A percentile compares a stretch with the other conserved stretches of the same genome.
Conservation (phyloP, 495 filamentous ascomycete species). For the Aspergillus haitiensis region DNA sequence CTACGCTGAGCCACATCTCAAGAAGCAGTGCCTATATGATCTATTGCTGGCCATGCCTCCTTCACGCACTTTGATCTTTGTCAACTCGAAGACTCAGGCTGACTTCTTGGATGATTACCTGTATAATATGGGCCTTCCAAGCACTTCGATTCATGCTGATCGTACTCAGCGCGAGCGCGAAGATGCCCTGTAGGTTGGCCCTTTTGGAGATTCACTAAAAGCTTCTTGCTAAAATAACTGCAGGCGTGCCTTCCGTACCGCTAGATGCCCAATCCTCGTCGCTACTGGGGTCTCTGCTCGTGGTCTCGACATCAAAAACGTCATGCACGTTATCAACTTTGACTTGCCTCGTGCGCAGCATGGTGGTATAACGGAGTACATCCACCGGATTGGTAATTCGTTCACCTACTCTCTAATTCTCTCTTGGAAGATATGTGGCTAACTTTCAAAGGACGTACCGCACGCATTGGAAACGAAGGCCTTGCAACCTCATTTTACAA, state of each 20-base stretch:
- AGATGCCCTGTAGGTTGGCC: slow-evolving; percentile 72
- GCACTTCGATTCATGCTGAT: slow-evolving; percentile 81
- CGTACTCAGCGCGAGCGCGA: slow-evolving; percentile 92
- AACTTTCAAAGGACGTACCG: slow-evolving; percentile 71
- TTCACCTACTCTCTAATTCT: neutral
- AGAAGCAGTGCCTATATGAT: slow-evolving; percentile 70
- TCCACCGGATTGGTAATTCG: slow-evolving; percentile 82
- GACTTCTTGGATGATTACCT: slow-evolving; percentile 87
- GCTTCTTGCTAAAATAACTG: slow-evolving; percentile 1
- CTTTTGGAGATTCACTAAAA: neutral
- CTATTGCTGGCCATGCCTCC: slow-evolving; percentile 66
- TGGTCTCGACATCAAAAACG: slow-evolving; percentile 84
- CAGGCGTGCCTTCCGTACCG: slow-evolving; percentile 77
- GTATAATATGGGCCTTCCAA: slow-evolving; percentile 74
- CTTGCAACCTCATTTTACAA: slow-evolving; percentile 89
- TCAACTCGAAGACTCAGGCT: slow-evolving; percentile 71
- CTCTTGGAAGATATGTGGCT: neutral
- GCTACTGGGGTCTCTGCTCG: slow-evolving; percentile 83
- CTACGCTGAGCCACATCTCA: slow-evolving; percentile 58
- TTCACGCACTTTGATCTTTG: slow-evolving; percentile 86
- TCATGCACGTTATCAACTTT: slow-evolving; percentile 91
- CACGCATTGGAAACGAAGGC: slow-evolving; percentile 86
- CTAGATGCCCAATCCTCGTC: slow-evolving; percentile 73
- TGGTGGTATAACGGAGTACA: slow-evolving; percentile 92
- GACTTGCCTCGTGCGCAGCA: slow-evolving; percentile 68